phyloP scores from a whole-genome alignment of 2,329 filamentous ascomycete genomes.

The Penicillium sp. region DNA sequence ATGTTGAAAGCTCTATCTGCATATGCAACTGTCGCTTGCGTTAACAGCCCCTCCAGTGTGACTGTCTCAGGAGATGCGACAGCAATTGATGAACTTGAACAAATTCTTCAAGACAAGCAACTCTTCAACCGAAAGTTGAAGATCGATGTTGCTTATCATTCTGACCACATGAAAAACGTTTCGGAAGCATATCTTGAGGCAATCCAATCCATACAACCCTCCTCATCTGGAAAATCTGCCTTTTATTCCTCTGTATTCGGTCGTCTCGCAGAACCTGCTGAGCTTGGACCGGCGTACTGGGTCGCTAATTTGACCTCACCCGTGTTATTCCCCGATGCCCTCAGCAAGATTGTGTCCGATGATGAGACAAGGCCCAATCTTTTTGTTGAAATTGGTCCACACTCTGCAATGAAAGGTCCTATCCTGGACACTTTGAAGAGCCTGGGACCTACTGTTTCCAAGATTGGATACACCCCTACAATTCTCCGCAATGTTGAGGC shows the following conservation, averaged over 20 bases:
- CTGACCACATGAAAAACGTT: constrained; percentile 25
- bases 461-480: constrained; percentile 23
- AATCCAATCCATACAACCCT: constrained; percentile 19
- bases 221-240: constrained; percentile 10
- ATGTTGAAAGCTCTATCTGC: constrained; percentile 16
- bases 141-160: constrained; percentile 33
- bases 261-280: constrained; percentile 13
- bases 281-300: constrained; percentile 29
- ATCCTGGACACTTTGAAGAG: constrained; percentile 28
- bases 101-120: constrained; percentile 13
- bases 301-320: constrained; percentile 25
- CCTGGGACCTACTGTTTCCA: constrained; percentile 13
- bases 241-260: constrained; percentile 25
- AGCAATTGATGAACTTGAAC: constrained; percentile 20
- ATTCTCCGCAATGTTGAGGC: constrained; percentile 26
- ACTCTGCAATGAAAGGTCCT: constrained; percentile 37
- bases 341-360: constrained; percentile 19
- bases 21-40: constrained; percentile 23
- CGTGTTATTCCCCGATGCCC: constrained; percentile 25
- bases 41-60: constrained; percentile 26
- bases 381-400: constrained; percentile 39
- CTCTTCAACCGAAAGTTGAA: constrained; percentile 30
- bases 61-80: constrained; percentile 22
- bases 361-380: constrained; percentile 18
- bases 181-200: constrained; percentile 18